A percentile compares a stretch with the other conserved stretches of the same genome.
Evolutionary conservation across 352 stramenopile species (phyloP).

Genomic region (Phytopythium cucurbitacearum): DNA sequence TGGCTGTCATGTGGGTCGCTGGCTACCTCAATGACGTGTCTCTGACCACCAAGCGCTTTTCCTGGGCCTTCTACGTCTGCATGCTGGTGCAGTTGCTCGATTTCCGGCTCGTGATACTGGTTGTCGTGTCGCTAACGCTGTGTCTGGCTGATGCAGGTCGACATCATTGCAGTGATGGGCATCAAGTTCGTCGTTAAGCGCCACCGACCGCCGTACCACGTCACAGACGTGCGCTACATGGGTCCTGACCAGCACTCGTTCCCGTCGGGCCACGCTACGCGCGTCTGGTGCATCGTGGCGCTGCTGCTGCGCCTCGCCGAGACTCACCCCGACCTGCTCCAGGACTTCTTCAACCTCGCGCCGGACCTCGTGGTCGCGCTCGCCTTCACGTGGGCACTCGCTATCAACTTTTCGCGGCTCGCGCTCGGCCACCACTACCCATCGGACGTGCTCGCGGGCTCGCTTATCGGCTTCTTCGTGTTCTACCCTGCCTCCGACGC

Average conservation of each 20-base stretch:
- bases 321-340: conserved; percentile 18
- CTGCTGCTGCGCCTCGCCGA: conserved; percentile 37
- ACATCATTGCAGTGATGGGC: conserved; percentile 54
- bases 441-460: conserved; percentile 44
- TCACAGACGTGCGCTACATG: conserved; percentile 46
- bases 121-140: background rate
- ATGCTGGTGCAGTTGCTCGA: conserved; percentile 27
- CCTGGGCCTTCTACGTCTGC: conserved; percentile 38
- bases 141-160: conserved; percentile 22
- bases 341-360: conserved; percentile 32
- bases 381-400: conserved; percentile 34
- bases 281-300: conserved; percentile 40
- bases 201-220: conserved; percentile 46
- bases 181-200: conserved; percentile 58
- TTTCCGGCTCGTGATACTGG: background rate
- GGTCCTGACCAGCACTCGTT: conserved; percentile 67
- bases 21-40: conserved; percentile 25
- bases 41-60: conserved; percentile 23
- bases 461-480: conserved; percentile 33
- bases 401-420: conserved; percentile 50
- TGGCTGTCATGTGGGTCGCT: conserved; percentile 26
- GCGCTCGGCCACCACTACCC: conserved; percentile 60
- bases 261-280: conserved; percentile 56
- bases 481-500: conserved; percentile 26
- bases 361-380: conserved; percentile 20